A percentile compares a stretch with the other conserved stretches of the same genome.
phyloP scores from a whole-genome alignment of 495 filamentous ascomycete genomes.

The Aspergillus taichungensis region DNA sequence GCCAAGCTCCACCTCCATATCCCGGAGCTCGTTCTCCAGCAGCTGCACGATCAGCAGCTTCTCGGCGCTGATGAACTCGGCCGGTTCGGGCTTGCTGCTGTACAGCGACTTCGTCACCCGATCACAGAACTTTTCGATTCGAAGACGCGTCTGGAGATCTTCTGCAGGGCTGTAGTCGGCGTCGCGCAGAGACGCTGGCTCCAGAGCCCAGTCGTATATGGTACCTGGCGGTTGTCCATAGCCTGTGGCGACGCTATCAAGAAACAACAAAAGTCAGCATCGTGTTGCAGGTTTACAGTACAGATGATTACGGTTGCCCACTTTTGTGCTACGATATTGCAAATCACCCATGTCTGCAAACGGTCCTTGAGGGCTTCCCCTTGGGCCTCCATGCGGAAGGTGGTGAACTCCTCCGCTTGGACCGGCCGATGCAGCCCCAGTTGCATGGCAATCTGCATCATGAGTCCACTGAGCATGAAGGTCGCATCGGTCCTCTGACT shows the following conservation, averaged over 20 bases:
- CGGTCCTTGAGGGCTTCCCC: slow-evolving; percentile 80
- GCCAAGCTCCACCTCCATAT: slow-evolving; percentile 43
- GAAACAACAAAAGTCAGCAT: slow-evolving; percentile 9
- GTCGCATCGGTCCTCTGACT: slow-evolving; percentile 81
- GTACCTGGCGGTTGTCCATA: slow-evolving; percentile 83
- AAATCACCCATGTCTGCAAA: slow-evolving; percentile 82
- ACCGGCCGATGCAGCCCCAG: slow-evolving; percentile 84
- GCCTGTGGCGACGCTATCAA: slow-evolving; percentile 66
- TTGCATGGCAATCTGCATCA: slow-evolving; percentile 93
- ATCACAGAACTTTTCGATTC: slow-evolving; percentile 78
- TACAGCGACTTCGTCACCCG: slow-evolving; percentile 81
- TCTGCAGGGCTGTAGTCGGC: slow-evolving; percentile 58
- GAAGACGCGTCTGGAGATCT: slow-evolving; percentile 61
- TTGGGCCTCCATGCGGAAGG: slow-evolving; percentile 69
- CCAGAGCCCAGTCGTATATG: slow-evolving; percentile 79
- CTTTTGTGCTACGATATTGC: slow-evolving; percentile 85
- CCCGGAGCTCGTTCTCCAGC: slow-evolving; percentile 42
- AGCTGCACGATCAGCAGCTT: slow-evolving; percentile 56
- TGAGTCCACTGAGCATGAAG: slow-evolving; percentile 79
- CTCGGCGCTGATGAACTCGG: slow-evolving; percentile 65
- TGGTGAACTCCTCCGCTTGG: slow-evolving; percentile 84
- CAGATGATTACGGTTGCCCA: slow-evolving; percentile 18
- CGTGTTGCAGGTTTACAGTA: not conserved
- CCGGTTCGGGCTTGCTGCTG: slow-evolving; percentile 67
- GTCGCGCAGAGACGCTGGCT: slow-evolving; percentile 51